Base-by-base conservation (phyloP, 2,329 filamentous ascomycete species). In the Amauroascus niger region DNA sequence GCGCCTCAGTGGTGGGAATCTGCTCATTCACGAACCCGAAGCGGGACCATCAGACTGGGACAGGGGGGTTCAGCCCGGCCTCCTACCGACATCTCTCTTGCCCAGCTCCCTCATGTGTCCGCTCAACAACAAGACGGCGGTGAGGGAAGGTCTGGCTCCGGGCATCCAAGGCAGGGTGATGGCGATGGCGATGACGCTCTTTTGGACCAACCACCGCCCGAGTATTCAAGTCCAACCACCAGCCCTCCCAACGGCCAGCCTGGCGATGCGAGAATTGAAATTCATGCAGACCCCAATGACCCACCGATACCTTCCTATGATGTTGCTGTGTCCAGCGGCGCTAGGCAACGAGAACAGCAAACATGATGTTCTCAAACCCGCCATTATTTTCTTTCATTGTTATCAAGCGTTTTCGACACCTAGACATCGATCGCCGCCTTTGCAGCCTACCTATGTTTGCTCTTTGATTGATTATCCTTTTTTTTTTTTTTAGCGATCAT, bases 71-170 rank as follows among this genome's bases (percentile, higher is more conserved):
- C 93, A 1, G 79, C 89, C 57, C 81, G 91, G 61, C 94, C 88
- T 64, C 90, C 93, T 7, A 97, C 93, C 9, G 93, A 97, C 68
- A 98, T 98, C 60, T 96, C 90, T 7, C 79, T 98, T 46, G 87
- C 90, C 26, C 88, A 91, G 63, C 78, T 96, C 51, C 83, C 87
- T 43, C 86, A 85, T 55, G 77, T 85, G 52, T 78, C 83, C 53
- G 79, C 79, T 3, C 72, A 82, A 49, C 79, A 81, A 58, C 84
- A n/a, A n/a, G n/a, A 90, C 60, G 79, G 82, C 53, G 80, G 76
- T n/a, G 87, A 88, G 64, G 87, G 89, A 54, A 78, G 81, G 22
- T 86, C 84, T 62, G 75, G 68, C 47, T 65, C 62, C 61, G n/a
- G n/a, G n/a, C n/a, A 55, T 35, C 55, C 33, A 46, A 49, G 16